These are phyloP conservation scores for Penicillium aurantiogriseum DNA, from an alignment of 2,329 filamentous ascomycete species.

Conservation along the genomic window DNA sequence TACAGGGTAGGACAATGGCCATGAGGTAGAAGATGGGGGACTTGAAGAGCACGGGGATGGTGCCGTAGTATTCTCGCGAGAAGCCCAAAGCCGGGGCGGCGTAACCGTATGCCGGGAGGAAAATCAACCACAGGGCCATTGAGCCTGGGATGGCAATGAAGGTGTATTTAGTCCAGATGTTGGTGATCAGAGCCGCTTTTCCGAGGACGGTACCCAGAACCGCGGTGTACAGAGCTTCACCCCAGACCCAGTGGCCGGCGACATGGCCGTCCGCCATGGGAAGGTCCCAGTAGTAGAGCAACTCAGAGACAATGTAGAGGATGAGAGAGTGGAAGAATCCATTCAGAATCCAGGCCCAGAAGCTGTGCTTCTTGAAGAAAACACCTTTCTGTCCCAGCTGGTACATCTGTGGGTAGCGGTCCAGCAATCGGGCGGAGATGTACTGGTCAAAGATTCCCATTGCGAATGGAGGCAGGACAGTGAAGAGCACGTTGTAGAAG, in stretches of 20 bases:
- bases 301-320: slow-evolving; percentile 79
- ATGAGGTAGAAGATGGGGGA: slow-evolving; percentile 91
- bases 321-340: slow-evolving; percentile 94
- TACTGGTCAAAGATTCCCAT: slow-evolving; percentile 98
- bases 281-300: slow-evolving; percentile 79
- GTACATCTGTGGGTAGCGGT: slow-evolving; percentile 95
- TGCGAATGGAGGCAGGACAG: slow-evolving; percentile 85
- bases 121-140: slow-evolving; percentile 85
- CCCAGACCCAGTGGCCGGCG: slow-evolving; percentile 97
- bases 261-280: slow-evolving; percentile 74
- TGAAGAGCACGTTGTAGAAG: slow-evolving; percentile 99
- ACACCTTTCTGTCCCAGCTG: slow-evolving; percentile 86
- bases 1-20: slow-evolving; percentile 71
- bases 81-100: slow-evolving; percentile 80
- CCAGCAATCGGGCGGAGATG: slow-evolving; percentile 86
- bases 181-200: slow-evolving; percentile 92
- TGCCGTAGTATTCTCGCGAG: slow-evolving; percentile 79
- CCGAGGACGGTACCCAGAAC: slow-evolving; percentile 90
- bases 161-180: slow-evolving; percentile 98
- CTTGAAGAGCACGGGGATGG: slow-evolving; percentile 75
- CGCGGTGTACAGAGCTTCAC: slow-evolving; percentile 87
- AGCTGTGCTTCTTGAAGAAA: slow-evolving; percentile 91
- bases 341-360: slow-evolving; percentile 88
- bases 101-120: slow-evolving; percentile 82
- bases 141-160: slow-evolving; percentile 93